A percentile compares a stretch with the other conserved stretches of the same genome.
phyloP scores from a whole-genome alignment of 352 stramenopile genomes.

The Pythium chondricola region DNA sequence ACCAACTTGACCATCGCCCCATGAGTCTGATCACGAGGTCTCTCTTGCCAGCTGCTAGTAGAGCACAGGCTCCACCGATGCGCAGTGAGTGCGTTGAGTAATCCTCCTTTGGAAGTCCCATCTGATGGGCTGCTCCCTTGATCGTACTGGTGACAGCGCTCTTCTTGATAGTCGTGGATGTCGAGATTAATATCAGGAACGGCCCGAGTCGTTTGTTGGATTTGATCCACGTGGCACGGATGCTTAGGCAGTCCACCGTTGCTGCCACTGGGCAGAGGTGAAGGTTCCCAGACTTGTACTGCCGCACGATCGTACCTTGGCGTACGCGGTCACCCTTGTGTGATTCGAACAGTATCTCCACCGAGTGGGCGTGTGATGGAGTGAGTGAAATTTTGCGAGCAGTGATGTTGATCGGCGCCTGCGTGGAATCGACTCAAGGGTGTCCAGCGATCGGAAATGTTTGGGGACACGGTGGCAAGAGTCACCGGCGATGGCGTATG shows the following conservation, averaged over 20 bases:
- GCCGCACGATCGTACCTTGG: slow-evolving; percentile 2
- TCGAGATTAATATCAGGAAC: slow-evolving; percentile 11
- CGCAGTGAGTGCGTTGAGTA: slow-evolving; percentile 19
- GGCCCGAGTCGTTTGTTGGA: not conserved
- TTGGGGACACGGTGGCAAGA: no score
- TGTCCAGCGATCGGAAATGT: no score
- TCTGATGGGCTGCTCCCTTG: slow-evolving; percentile 13
- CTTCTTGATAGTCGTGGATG: slow-evolving; percentile 15
- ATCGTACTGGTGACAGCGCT: slow-evolving; percentile 5
- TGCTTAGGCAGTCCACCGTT: slow-evolving; percentile 8
- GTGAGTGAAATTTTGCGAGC: no score
- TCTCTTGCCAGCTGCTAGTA: slow-evolving; percentile 20
- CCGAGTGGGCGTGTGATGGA: not conserved
- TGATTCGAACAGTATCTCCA: slow-evolving; percentile 7
- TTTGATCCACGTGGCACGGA: slow-evolving; percentile 2
- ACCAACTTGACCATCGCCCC: slow-evolving; percentile 20
- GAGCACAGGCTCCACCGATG: slow-evolving; percentile 17
- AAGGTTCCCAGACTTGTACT: slow-evolving; percentile 6
- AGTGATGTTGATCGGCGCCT: no score
- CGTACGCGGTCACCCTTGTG: slow-evolving; percentile 3
- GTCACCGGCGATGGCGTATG: no score
- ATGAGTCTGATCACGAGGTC: slow-evolving; percentile 19
- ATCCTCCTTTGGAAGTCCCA: slow-evolving; percentile 7
- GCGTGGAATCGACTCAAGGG: no score
- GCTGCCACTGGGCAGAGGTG: slow-evolving; percentile 14